Evolutionary conservation across 306 rosid species (phyloP).

Genomic region (Herpetospermum pedunculosum): DNA sequence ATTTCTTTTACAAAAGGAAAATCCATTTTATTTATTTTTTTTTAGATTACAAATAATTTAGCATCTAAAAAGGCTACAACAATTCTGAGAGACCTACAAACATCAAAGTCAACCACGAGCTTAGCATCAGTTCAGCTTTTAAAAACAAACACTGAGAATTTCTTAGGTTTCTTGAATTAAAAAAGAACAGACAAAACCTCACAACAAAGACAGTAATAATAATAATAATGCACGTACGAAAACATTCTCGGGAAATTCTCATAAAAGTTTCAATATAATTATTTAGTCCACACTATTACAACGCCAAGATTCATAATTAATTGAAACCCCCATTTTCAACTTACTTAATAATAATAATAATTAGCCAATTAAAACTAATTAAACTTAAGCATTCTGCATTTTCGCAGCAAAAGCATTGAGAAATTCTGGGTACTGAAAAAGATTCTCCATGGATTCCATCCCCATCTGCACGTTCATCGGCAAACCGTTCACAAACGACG

Average conservation of each 20-base stretch:
- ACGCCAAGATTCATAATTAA: background rate
- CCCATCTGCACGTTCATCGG: constrained; percentile 4
- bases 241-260: background rate
- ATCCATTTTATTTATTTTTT: too few relatives aligned
- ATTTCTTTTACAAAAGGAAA: background rate
- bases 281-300: background rate
- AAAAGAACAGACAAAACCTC: background rate
- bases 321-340: background rate
- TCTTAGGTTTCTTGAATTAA: background rate
- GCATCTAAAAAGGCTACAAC: background rate
- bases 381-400: constrained; percentile 32
- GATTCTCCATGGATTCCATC: constrained; percentile 14
- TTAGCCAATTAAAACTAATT: background rate
- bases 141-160: background rate
- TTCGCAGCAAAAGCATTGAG: constrained; percentile 32
- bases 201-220: too few relatives aligned
- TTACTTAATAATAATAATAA: background rate
- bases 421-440: constrained; percentile 46
- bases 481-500: constrained; percentile 22
- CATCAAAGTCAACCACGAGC: background rate
- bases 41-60: background rate
- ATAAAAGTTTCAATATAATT: background rate
- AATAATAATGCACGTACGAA: background rate
- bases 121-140: background rate
- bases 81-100: background rate